Evolutionary conservation across 2,329 filamentous ascomycete species (phyloP), one percentile per base, ranked within the genome.

Genomic region (Colletotrichum shisoi): DNA sequence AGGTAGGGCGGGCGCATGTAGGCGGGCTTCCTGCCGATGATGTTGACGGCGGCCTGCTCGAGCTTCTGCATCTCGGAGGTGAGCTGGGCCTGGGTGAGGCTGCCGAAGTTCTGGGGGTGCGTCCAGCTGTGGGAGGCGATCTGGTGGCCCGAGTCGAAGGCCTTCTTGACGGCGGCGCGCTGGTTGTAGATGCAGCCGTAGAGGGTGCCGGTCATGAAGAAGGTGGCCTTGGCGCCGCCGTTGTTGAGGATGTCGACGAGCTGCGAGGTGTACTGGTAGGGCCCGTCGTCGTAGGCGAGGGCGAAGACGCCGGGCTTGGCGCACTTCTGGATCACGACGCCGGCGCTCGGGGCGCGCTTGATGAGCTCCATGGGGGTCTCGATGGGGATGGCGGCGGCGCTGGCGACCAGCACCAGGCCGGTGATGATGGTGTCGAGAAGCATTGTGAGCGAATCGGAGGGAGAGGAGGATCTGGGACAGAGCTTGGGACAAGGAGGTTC

Each of bases 41-140:
- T 79, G 75, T 84, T 77, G 77, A 81, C 80, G 57, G 83, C 73
- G 3, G 84, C 84, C 46, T 84, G 79, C 71, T 86, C 84, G 4
- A 83, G 75, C 60, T 78, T 78, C 57, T 79, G 78, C 80, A 86
- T 84, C 74, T 86, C 82, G 39, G 76, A 76, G 57, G 76, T 79
- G 68, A 84, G 77, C 51, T 79, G 75, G 6, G 74, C 69, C 13
- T 75, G 74, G 61, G 75, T 73, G 72, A 82, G 74, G 64, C 73
- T 76, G 64, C 76, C 80, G 69, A 84, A 78, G 71, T 71, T 73
- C 27, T 82, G 77, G 9, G 76, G 74, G 70, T 86, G 84, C 1
- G 81, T 81, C 83, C 83, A 85, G 2, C 83, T 84, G 72, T 86
- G 84, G 2, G 82, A 83, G 12, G 82, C 81, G 45, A 86, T 76